phyloP scores from a whole-genome alignment of 768 basidiomycete species.

The Suillus sp. region DNA sequence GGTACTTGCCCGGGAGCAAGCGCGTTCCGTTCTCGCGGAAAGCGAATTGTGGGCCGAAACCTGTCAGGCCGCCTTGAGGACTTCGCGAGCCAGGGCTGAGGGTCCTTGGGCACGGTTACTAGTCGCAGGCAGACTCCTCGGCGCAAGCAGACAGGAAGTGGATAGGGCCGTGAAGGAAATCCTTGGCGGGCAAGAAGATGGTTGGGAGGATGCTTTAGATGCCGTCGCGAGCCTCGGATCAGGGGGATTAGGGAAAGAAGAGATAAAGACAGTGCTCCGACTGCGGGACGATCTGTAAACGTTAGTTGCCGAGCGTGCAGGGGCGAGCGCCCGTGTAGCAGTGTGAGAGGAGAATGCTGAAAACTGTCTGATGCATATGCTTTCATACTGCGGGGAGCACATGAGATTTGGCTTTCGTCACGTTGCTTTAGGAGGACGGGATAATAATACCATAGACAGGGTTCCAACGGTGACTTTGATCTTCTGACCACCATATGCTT shows the following conservation, averaged over 20 bases:
- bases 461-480: not conserved
- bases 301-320: slow-evolving; percentile 10
- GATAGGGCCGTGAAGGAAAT: slow-evolving; percentile 26
- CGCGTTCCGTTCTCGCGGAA: slow-evolving; percentile 65
- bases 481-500: not conserved
- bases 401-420: not conserved
- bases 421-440: not conserved
- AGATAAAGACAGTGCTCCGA: slow-evolving; percentile 59
- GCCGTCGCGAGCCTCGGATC: slow-evolving; percentile 56
- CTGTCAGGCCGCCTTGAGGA: slow-evolving; percentile 58
- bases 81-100: slow-evolving; percentile 55
- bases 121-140: slow-evolving; percentile 69
- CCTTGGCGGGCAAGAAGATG: slow-evolving; percentile 24
- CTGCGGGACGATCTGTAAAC: slow-evolving; percentile 41
- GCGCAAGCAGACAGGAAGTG: slow-evolving; percentile 48
- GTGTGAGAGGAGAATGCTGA: not conserved
- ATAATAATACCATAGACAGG: not conserved
- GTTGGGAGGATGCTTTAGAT: slow-evolving; percentile 53
- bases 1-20: slow-evolving; percentile 44
- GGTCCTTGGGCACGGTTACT: slow-evolving; percentile 76
- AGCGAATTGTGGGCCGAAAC: slow-evolving; percentile 84
- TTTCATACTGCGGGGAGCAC: not conserved
- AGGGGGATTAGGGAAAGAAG: slow-evolving; percentile 63
- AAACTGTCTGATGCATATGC: not conserved
- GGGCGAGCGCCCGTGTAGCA: slow-evolving; percentile 4